phyloP scores from a whole-genome alignment of 2,329 filamentous ascomycete species.

The Zarea fungicola region DNA sequence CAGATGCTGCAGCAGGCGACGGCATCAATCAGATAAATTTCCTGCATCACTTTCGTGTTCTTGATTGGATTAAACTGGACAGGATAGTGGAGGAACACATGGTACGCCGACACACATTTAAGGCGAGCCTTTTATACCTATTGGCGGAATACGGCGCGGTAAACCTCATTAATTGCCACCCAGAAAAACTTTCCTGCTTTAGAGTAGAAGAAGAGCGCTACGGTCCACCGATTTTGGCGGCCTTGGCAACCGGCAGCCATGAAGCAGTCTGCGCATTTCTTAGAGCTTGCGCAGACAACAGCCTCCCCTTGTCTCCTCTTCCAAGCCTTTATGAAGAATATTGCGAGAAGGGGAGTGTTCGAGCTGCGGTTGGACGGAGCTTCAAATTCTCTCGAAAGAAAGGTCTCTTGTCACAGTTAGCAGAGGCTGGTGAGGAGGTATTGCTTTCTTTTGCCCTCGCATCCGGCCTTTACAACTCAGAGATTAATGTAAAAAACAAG shows the following conservation, averaged over 20 bases:
- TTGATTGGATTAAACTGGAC: conserved; percentile 1
- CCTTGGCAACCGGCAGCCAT: not conserved
- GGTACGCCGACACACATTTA: not conserved
- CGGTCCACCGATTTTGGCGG: not conserved
- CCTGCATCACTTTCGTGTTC: not conserved
- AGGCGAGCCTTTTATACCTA: conserved; percentile 15
- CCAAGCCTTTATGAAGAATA: not conserved
- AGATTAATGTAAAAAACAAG: not conserved
- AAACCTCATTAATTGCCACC: not conserved
- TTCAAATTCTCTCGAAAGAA: not conserved
- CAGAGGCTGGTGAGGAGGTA: not conserved
- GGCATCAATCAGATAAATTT: not conserved
- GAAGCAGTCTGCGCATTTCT: not conserved
- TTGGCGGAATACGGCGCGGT: conserved; percentile 5
- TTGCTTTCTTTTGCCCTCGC: not conserved
- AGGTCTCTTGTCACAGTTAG: not conserved
- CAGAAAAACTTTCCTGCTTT: not conserved
- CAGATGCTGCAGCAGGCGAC: conserved; percentile 8
- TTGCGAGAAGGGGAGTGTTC: not conserved
- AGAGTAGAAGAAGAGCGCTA: not conserved
- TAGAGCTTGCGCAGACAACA: not conserved
- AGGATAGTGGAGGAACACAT: not conserved
- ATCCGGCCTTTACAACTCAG: not conserved
- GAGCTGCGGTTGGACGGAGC: not conserved
- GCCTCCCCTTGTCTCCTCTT: not conserved